A percentile compares a stretch with the other conserved stretches of the same genome.
phyloP scores from a whole-genome alignment of 2,329 filamentous ascomycete genomes.

The Exophiala sp. region DNA sequence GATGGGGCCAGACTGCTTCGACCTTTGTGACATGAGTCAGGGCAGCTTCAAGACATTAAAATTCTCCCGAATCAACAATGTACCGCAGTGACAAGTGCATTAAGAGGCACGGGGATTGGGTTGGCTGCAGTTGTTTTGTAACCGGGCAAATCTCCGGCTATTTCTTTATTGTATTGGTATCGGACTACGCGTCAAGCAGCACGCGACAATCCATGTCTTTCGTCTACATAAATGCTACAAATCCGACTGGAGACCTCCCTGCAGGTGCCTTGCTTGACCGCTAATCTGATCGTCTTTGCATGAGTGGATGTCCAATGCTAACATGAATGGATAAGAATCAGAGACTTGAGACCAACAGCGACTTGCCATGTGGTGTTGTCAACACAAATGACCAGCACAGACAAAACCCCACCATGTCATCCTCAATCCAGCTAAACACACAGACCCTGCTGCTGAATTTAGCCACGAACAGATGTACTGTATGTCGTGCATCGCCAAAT shows the following conservation, averaged over 20 bases:
- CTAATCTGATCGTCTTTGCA: constrained; percentile 4
- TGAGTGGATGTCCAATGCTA: constrained; percentile 16
- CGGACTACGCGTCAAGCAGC: constrained; percentile 1
- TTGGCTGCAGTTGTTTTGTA: constrained; percentile 13
- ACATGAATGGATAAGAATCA: constrained; percentile 1
- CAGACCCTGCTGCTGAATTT: constrained; percentile 19
- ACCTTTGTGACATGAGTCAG: background rate
- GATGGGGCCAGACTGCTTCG: background rate
- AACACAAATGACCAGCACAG: constrained; percentile 7
- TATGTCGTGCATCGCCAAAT: too few relatives aligned
- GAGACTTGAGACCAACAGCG: constrained; percentile 1
- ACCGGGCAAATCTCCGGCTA: background rate
- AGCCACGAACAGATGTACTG: constrained; percentile 16
- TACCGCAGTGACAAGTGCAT: constrained; percentile 3
- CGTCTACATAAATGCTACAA: background rate
- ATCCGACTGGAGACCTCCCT: constrained; percentile 9
- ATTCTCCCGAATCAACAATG: constrained; percentile 9
- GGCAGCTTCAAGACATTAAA: constrained; percentile 7
- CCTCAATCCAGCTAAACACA: constrained; percentile 9
- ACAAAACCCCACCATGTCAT: background rate
- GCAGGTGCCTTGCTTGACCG: constrained; percentile 13
- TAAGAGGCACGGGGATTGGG: constrained; percentile 22
- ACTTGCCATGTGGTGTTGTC: constrained; percentile 13
- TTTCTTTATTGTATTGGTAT: background rate
- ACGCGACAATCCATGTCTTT: constrained; percentile 1